phyloP scores from a whole-genome alignment of 495 filamentous ascomycete species.

The Beverwykella pulmonaria region DNA sequence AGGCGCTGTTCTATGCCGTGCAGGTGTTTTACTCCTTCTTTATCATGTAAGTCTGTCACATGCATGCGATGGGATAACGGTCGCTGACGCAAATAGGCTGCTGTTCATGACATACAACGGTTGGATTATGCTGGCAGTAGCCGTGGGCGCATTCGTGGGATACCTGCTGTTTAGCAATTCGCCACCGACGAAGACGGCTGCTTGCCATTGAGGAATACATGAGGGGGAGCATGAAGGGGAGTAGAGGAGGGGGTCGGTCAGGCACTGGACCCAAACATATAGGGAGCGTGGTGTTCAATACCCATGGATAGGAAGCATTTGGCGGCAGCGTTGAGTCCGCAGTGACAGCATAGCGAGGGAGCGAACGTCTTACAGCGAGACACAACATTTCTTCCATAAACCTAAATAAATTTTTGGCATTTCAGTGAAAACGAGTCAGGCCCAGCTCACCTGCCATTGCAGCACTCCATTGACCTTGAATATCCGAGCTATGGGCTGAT shows the following conservation, averaged over 20 bases:
- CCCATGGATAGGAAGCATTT: background rate
- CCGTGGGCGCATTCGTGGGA: slow-evolving; percentile 84
- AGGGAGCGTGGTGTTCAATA: no score
- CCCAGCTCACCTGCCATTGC: background rate
- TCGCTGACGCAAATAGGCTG: slow-evolving; percentile 60
- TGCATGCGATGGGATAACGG: background rate
- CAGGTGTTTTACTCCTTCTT: slow-evolving; percentile 99
- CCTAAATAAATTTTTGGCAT: no score
- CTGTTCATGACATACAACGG: slow-evolving; percentile 99
- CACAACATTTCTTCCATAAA: no score
- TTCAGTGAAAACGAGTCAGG: no score
- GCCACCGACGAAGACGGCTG: slow-evolving; percentile 75
- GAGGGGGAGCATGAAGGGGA: background rate
- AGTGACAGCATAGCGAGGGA: background rate
- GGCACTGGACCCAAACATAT: no score
- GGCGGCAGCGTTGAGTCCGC: background rate
- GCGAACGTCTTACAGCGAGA: no score
- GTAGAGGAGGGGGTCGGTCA: no score
- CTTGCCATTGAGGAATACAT: slow-evolving; percentile 69
- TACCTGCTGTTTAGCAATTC: slow-evolving; percentile 75
- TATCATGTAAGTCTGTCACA: slow-evolving; percentile 80
- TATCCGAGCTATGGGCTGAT: background rate
- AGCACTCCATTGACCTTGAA: background rate
- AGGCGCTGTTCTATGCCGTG: slow-evolving; percentile 81
- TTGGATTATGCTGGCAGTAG: slow-evolving; percentile 91